Evolutionary conservation across 352 stramenopile species (phyloP), one percentile per base, ranked within the genome.

Genomic region (Ophiocytium majus): DNA sequence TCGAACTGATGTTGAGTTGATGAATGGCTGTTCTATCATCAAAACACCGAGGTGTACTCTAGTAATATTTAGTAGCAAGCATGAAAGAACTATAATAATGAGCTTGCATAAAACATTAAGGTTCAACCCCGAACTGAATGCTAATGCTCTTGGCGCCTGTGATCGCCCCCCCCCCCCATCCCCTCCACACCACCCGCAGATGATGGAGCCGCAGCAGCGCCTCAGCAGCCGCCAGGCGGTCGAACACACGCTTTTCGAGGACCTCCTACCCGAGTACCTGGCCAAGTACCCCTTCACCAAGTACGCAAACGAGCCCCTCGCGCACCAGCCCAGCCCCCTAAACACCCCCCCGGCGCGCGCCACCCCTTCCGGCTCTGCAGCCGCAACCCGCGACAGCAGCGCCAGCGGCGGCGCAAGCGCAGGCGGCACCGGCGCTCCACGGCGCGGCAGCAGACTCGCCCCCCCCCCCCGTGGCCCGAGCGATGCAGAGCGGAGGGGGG

Each of bases 231-330:
- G 63, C 63, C 36, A 88, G 35, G 81, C 81, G 28, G 85, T 88
- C 19, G 33, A 76, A 0, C 81, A 88, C 79, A 50, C 81, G 31
- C 57, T 86, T 14, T 88, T 88, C 80, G 85, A 88, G 49, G 85
- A 84, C 9, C 74, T 88, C 10, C 64, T 86, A 37, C 81, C 81
- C 35, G 85, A 88, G 9, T 84, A 84, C 49, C 33, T 71, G 10
- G 50, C 81, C 32, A 76, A 71, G 37, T 84, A 88, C 49, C 85
- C 85, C 9, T 78, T 78, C 14, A 43, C 35, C 14, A 81, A 81
- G 75, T 50, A 81, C 32, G 75, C 64, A 17, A 76, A 76, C 64
- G 64, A 37, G 64, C 64, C 31, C 5, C 31, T 37, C 5, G 64
- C 5, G 64, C 64, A 17, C 5, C 64, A 37, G 64, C 64, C 34